phyloP scores from a whole-genome alignment of 2,329 filamentous ascomycete species.

The Fusarium foetens region DNA sequence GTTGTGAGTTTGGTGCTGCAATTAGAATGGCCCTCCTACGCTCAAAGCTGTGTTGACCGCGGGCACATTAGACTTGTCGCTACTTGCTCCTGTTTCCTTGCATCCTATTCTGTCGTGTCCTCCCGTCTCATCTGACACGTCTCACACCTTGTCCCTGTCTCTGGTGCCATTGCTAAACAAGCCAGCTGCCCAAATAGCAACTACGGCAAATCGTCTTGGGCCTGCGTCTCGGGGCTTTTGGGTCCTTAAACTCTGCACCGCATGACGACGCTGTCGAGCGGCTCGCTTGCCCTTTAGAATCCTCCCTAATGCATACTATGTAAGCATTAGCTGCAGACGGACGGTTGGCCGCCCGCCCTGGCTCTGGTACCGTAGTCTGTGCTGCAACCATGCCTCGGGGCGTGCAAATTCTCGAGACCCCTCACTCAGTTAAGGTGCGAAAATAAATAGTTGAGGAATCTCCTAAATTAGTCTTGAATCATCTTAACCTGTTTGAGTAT shows the following conservation, averaged over 20 bases:
- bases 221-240: slow-evolving; percentile 33
- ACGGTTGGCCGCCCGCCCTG: slow-evolving; percentile 34
- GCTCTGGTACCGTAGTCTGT: not conserved
- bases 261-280: slow-evolving; percentile 39
- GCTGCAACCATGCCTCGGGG: not conserved
- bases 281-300: slow-evolving; percentile 22
- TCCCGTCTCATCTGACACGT: slow-evolving; percentile 34
- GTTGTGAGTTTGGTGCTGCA: slow-evolving; percentile 1
- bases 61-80: slow-evolving; percentile 17
- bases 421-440: not conserved
- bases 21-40: not conserved
- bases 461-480: not conserved
- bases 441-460: not conserved
- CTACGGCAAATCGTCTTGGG: slow-evolving; percentile 27
- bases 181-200: slow-evolving; percentile 19
- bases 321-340: slow-evolving; percentile 32
- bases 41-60: not conserved
- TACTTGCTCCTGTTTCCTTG: slow-evolving; percentile 18
- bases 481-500: not conserved
- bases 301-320: slow-evolving; percentile 23
- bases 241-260: slow-evolving; percentile 28
- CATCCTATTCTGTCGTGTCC: slow-evolving; percentile 24
- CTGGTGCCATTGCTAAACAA: slow-evolving; percentile 19
- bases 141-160: slow-evolving; percentile 25
- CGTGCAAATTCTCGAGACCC: not conserved